Conservation (phyloP, 1,284 basidiomycete genomes). For the Flammula alnicola region DNA sequence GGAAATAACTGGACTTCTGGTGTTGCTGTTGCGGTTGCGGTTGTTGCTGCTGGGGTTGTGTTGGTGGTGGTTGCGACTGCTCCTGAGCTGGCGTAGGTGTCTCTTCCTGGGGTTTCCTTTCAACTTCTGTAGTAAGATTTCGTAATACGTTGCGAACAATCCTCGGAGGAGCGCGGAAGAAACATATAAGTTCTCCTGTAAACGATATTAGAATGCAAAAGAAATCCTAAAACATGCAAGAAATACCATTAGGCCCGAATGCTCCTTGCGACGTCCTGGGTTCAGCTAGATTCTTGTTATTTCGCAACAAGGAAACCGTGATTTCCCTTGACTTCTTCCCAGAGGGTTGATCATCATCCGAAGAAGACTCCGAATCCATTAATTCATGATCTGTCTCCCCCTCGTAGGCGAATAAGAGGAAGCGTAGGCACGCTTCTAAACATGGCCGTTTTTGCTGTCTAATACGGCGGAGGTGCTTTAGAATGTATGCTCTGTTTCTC, state of each 20-base stretch:
- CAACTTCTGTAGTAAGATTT: constrained; percentile 50
- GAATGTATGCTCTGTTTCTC: constrained; percentile 76
- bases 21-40: constrained; percentile 18
- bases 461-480: constrained; percentile 75
- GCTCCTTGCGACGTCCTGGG: constrained; percentile 81
- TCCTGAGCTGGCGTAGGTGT: constrained; percentile 24
- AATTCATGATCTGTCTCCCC: constrained; percentile 44
- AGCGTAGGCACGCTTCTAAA: constrained; percentile 80
- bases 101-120: constrained; percentile 27
- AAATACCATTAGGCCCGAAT: constrained; percentile 87
- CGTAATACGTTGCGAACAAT: constrained; percentile 62
- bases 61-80: constrained; percentile 27
- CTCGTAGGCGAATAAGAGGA: constrained; percentile 74
- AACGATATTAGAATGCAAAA: too few relatives aligned
- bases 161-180: constrained; percentile 80
- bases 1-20: constrained; percentile 49
- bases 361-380: constrained; percentile 61
- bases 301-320: constrained; percentile 58
- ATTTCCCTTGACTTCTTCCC: constrained; percentile 49
- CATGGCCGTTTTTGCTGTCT: constrained; percentile 76
- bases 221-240: too few relatives aligned
- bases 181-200: constrained; percentile 82
- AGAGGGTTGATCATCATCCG: constrained; percentile 37
- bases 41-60: constrained; percentile 10
- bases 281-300: constrained; percentile 78